A percentile compares a stretch with the other conserved stretches of the same genome.
Conservation (phyloP, 2,329 filamentous ascomycete species). For the Ophiostoma montium region DNA sequence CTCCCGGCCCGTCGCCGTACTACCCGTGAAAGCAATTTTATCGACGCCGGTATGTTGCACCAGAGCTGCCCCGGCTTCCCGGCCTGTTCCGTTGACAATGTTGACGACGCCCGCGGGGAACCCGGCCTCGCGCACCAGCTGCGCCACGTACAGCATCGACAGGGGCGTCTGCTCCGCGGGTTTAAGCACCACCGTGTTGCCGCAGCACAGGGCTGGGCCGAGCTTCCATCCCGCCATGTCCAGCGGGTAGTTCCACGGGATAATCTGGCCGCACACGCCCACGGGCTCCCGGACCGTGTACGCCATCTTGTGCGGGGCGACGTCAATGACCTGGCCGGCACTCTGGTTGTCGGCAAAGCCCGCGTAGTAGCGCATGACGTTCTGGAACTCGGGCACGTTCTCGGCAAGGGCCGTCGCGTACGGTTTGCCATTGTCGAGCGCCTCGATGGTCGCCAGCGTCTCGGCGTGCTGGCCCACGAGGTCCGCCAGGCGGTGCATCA, state of each 20-base stretch:
- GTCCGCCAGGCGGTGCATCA: constrained; percentile 57
- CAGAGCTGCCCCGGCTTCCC: constrained; percentile 50
- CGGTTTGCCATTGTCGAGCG: constrained; percentile 72
- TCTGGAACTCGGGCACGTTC: constrained; percentile 38
- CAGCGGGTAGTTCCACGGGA: constrained; percentile 63
- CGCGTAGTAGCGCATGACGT: constrained; percentile 57
- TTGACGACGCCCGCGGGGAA: constrained; percentile 65
- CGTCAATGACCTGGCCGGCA: constrained; percentile 63
- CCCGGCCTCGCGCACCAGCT: constrained; percentile 52
- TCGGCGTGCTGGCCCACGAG: constrained; percentile 51
- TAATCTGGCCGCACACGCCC: constrained; percentile 62
- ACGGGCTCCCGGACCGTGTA: constrained; percentile 66
- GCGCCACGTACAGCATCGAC: constrained; percentile 45
- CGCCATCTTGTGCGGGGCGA: constrained; percentile 53
- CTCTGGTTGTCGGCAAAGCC: constrained; percentile 74
- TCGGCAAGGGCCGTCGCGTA: constrained; percentile 50
- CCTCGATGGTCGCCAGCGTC: constrained; percentile 41
- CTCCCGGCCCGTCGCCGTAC: constrained; percentile 48
- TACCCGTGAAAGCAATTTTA: constrained; percentile 65
- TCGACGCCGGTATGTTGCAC: constrained; percentile 50
- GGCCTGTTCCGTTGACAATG: constrained; percentile 53
- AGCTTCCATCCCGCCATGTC: constrained; percentile 62
- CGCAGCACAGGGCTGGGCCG: constrained; percentile 48
- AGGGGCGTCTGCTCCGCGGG: constrained; percentile 48
- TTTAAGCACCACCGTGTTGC: constrained; percentile 48